These are phyloP conservation scores for Hypoxylon sp. DNA, from an alignment of 2,329 filamentous ascomycete genomes.

Conservation along the genomic window DNA sequence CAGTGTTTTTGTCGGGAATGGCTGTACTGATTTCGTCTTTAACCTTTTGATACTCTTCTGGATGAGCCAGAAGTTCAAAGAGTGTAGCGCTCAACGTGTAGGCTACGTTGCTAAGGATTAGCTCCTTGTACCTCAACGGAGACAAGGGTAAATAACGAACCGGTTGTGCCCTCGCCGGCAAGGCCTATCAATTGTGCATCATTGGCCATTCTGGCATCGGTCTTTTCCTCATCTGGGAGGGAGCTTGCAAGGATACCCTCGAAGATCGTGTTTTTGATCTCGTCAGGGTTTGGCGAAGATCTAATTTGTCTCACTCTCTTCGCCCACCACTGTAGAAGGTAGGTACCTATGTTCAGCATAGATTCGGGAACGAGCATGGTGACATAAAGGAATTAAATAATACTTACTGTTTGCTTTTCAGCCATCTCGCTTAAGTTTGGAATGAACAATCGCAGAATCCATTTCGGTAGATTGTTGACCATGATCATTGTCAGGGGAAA, in stretches of 20 bases:
- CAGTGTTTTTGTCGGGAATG: slow-evolving; percentile 5
- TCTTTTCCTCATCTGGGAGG: slow-evolving; percentile 42
- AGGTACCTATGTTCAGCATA: neutral
- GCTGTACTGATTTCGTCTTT: neutral
- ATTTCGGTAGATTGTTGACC: slow-evolving; percentile 23
- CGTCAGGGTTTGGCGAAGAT: slow-evolving; percentile 34
- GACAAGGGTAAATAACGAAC: neutral
- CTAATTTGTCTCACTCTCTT: slow-evolving; percentile 39
- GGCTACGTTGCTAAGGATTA: slow-evolving; percentile 1
- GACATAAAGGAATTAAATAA: neutral
- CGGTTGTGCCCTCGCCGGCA: slow-evolving; percentile 40
- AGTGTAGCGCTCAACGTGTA: slow-evolving; percentile 31
- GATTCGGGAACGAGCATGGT: neutral
- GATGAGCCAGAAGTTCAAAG: slow-evolving; percentile 39
- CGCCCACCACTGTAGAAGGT: slow-evolving; percentile 34
- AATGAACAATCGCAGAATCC: slow-evolving; percentile 24
- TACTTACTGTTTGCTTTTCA: slow-evolving; percentile 26
- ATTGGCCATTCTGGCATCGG: slow-evolving; percentile 17
- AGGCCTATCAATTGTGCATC: slow-evolving; percentile 39
- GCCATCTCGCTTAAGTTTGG: slow-evolving; percentile 30
- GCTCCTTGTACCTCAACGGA: neutral
- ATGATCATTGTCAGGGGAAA: slow-evolving; percentile 45
- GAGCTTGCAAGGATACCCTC: slow-evolving; percentile 40
- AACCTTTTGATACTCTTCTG: slow-evolving; percentile 18
- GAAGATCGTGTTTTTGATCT: slow-evolving; percentile 47